Conservation (phyloP, 202 grass and related monocot genomes). For the Digitaria exilis region DNA sequence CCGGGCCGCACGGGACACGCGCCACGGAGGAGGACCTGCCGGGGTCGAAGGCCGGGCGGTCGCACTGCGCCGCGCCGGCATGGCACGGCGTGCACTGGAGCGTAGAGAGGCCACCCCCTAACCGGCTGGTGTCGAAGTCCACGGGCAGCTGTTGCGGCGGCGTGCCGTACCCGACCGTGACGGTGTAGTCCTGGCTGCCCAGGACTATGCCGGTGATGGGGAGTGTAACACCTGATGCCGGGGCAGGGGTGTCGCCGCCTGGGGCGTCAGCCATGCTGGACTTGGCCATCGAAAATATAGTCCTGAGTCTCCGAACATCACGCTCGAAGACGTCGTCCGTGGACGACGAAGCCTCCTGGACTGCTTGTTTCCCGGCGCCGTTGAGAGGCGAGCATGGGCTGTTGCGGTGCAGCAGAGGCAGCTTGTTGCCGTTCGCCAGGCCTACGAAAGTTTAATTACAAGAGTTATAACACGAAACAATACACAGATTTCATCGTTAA, state of each 20-base stretch:
- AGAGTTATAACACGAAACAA: neutral
- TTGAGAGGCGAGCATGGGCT: neutral
- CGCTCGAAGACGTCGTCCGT: neutral
- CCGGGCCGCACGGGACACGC: neutral
- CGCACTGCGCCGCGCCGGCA: neutral
- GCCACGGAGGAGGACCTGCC: conserved; percentile 13
- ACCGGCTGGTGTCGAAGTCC: neutral
- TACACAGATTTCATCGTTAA: neutral
- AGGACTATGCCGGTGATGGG: neutral
- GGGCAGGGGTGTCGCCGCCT: neutral
- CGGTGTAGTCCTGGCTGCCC: neutral
- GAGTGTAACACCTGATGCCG: neutral
- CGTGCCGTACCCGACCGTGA: neutral
- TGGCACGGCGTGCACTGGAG: neutral
- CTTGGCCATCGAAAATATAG: neutral
- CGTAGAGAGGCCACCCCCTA: neutral
- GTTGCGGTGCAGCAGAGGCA: neutral
- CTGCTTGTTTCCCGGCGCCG: neutral
- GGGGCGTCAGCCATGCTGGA: neutral
- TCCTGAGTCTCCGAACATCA: neutral
- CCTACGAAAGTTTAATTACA: neutral
- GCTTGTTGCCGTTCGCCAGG: neutral
- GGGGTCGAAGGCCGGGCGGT: conserved; percentile 39
- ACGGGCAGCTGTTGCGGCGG: neutral
- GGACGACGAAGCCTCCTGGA: neutral